Percentiles rank a stretch among this genome's conserved stretches.
Conservation (phyloP, 805 yeast species). For the Pichia deserticola region DNA sequence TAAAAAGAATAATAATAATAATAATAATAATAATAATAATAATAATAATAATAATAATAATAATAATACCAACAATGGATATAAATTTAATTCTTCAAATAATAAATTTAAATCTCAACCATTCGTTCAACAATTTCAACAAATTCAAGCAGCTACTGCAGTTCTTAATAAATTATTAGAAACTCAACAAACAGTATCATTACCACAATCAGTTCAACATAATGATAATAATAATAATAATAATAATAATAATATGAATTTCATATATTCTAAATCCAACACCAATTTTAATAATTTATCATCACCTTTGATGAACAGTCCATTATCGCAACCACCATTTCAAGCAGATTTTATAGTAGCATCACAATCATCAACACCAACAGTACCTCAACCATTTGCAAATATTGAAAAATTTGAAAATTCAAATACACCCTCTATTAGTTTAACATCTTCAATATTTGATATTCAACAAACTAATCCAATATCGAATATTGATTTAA, state of each 20-base stretch:
- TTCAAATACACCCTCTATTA: neutral
- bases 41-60: conserved; percentile 11
- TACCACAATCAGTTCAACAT: neutral
- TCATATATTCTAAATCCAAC: neutral
- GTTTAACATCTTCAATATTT: neutral
- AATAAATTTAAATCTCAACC: conserved; percentile 8
- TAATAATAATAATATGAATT: neutral
- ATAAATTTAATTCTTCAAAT: neutral
- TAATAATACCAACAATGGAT: neutral
- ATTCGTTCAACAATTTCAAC: conserved; percentile 13
- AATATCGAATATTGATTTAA: too few species aligned
- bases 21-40: conserved; percentile 1
- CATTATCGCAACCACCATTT: too few species aligned
- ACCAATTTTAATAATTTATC: neutral
- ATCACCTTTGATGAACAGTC: too few species aligned
- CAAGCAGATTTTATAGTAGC: too few species aligned
- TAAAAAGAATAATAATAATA: neutral
- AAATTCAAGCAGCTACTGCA: conserved; percentile 3
- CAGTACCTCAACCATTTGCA: too few species aligned
- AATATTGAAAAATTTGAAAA: too few species aligned
- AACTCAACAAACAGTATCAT: neutral
- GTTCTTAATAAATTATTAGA: conserved; percentile 3
- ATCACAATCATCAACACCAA: too few species aligned
- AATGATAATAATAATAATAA: neutral
- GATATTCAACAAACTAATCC: neutral